phyloP scores from a whole-genome alignment of 345 rosid species.

The Erysimum cheiranthoides region DNA sequence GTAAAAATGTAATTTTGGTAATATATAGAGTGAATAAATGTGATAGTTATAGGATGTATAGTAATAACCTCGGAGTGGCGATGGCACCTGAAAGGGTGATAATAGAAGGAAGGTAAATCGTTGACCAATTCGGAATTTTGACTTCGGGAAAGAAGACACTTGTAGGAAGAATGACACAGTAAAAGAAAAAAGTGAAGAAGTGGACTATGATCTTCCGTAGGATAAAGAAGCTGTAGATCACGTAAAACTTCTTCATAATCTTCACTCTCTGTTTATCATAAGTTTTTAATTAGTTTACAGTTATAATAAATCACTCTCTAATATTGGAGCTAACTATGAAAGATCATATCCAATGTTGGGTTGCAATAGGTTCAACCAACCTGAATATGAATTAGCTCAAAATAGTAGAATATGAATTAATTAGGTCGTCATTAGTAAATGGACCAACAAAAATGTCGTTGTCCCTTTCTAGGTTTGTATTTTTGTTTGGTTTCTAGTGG shows the following conservation, averaged over 20 bases:
- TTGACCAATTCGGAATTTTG: slow-evolving; percentile 31
- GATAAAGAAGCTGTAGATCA: slow-evolving; percentile 43
- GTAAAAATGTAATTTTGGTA: not conserved
- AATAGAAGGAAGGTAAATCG: slow-evolving; percentile 34
- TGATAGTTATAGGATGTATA: not conserved
- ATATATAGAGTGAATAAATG: not conserved
- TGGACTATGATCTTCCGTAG: slow-evolving; percentile 40
- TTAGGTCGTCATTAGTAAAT: no score
- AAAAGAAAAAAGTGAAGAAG: slow-evolving; percentile 35
- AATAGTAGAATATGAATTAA: no score
- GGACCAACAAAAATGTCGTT: no score
- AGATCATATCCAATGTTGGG: no score
- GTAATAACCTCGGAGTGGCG: slow-evolving; percentile 35
- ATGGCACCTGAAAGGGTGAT: slow-evolving; percentile 18
- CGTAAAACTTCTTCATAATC: slow-evolving; percentile 38
- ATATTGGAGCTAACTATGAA: no score
- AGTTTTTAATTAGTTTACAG: not conserved
- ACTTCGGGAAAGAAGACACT: slow-evolving; percentile 37
- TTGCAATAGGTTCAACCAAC: no score
- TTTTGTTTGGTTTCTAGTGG: not conserved
- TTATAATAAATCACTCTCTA: not conserved
- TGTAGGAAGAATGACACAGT: slow-evolving; percentile 40
- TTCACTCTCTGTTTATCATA: slow-evolving; percentile 30
- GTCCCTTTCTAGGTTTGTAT: not conserved
- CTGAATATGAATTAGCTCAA: no score